Percentiles rank a stretch among this genome's conserved stretches.
Conservation (phyloP, 768 basidiomycete genomes). For the Hygrocybe coccinea region DNA sequence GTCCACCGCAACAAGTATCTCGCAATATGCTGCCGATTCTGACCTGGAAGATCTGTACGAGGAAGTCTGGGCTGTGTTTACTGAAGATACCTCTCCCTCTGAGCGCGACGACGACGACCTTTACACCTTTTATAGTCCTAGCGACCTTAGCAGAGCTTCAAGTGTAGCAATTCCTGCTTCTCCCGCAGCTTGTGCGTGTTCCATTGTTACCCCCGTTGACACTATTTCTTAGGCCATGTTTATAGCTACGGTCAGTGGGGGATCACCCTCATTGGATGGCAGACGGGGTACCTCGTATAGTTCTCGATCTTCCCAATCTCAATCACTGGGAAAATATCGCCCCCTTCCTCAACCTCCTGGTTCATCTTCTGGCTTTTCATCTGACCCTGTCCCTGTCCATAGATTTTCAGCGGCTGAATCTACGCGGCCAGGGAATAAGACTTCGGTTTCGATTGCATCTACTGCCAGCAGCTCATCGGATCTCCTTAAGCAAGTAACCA, state of each 20-base stretch:
- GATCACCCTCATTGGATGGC: background rate
- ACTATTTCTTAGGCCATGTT: background rate
- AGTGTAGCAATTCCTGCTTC: constrained; percentile 10
- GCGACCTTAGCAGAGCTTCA: constrained; percentile 18
- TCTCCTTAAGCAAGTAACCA: constrained; percentile 15
- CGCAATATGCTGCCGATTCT: constrained; percentile 49
- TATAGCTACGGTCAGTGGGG: background rate
- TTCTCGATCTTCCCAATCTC: constrained; percentile 17
- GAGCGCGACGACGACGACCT: constrained; percentile 37
- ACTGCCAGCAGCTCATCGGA: constrained; percentile 20
- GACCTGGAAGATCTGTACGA: constrained; percentile 71
- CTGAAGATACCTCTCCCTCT: constrained; percentile 37
- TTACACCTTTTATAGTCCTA: constrained; percentile 34
- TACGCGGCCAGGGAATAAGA: constrained; percentile 13
- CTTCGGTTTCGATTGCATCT: constrained; percentile 25
- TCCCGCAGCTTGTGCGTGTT: constrained; percentile 3
- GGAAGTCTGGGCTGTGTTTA: constrained; percentile 67
- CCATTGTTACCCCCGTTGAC: background rate
- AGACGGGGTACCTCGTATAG: constrained; percentile 11
- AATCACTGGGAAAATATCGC: constrained; percentile 23
- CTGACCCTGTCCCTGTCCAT: constrained; percentile 22
- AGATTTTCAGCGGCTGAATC: constrained; percentile 43
- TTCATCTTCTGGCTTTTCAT: constrained; percentile 26
- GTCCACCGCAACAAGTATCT: background rate
- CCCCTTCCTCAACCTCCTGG: constrained; percentile 45